Percentiles rank a stretch among this genome's conserved stretches.
These are phyloP conservation scores for Gastrolobium bilobum DNA, from an alignment of 306 rosid species.

Conservation along the genomic window DNA sequence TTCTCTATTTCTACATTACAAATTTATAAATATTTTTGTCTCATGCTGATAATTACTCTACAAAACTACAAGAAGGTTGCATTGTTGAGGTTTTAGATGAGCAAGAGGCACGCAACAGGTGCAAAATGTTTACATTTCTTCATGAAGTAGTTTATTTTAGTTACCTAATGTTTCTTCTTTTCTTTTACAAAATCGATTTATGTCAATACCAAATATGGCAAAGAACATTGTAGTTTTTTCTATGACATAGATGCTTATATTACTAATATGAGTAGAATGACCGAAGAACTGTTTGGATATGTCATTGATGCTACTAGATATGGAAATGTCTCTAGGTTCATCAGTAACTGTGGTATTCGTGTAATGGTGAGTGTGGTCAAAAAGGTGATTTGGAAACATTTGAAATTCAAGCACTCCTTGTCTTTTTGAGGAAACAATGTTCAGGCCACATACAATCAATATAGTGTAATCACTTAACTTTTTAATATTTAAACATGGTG, in stretches of 20 bases:
- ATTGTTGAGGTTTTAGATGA: conserved; percentile 85
- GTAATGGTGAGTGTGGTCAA: too few relatives aligned
- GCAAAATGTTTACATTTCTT: conserved; percentile 62
- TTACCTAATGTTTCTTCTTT: conserved; percentile 14
- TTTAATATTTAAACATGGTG: too few relatives aligned
- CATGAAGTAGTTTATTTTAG: conserved; percentile 34
- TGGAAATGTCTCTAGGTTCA: conserved; percentile 90
- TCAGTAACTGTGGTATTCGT: too few relatives aligned
- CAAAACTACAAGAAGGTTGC: conserved; percentile 74
- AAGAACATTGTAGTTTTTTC: conserved; percentile 65
- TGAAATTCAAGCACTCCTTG: too few relatives aligned
- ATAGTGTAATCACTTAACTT: too few relatives aligned
- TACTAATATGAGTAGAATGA: conserved; percentile 78
- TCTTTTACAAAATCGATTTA: conserved; percentile 35
- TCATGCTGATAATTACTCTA: conserved; percentile 30
- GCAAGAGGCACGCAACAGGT: conserved; percentile 70
- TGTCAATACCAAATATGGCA: conserved; percentile 61
- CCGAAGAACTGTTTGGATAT: conserved; percentile 64
- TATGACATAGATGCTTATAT: conserved; percentile 66
- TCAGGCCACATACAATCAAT: too few relatives aligned
- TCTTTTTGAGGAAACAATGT: too few relatives aligned
- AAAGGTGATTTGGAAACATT: too few relatives aligned
- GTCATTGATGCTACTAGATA: conserved; percentile 74
- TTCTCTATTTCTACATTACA: conserved; percentile 1
- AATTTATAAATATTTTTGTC: conserved; percentile 15